A percentile compares a stretch with the other conserved stretches of the same genome.
phyloP scores from a whole-genome alignment of 1,284 basidiomycete genomes.

The Puccinia coronata region DNA sequence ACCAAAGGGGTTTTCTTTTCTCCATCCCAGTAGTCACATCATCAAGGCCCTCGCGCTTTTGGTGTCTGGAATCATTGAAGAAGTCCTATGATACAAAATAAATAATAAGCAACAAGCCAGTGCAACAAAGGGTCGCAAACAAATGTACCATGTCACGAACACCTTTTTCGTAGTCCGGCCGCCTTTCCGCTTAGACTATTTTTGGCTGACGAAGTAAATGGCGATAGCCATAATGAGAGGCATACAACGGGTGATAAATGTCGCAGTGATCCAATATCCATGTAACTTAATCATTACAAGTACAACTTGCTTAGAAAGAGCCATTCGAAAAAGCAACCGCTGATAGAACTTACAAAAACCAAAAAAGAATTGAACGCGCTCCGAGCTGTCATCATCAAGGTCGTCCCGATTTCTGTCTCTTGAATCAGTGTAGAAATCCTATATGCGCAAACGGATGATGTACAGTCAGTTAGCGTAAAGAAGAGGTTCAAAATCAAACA shows the following conservation, averaged over 20 bases:
- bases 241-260: slow-evolving; percentile 53
- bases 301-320: slow-evolving; percentile 64
- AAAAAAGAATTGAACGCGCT: slow-evolving; percentile 65
- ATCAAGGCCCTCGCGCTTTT: no score
- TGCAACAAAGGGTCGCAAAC: neutral
- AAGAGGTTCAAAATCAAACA: neutral
- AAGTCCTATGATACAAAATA: no score
- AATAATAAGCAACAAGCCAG: no score
- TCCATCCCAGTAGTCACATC: no score
- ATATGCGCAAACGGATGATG: no score
- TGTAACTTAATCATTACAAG: slow-evolving; percentile 68
- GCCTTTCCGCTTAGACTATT: neutral
- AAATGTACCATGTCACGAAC: slow-evolving; percentile 29
- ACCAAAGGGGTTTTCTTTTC: no score
- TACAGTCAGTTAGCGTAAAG: no score
- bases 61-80: no score
- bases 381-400: no score
- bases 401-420: no score
- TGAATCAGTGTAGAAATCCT: no score
- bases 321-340: neutral
- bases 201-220: slow-evolving; percentile 5
- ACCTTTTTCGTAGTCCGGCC: neutral
- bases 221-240: slow-evolving; percentile 3
- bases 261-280: slow-evolving; percentile 58
- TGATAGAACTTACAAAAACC: slow-evolving; percentile 35